phyloP scores from a whole-genome alignment of 169 alveolate genomes.

The Eimeria tenella region DNA sequence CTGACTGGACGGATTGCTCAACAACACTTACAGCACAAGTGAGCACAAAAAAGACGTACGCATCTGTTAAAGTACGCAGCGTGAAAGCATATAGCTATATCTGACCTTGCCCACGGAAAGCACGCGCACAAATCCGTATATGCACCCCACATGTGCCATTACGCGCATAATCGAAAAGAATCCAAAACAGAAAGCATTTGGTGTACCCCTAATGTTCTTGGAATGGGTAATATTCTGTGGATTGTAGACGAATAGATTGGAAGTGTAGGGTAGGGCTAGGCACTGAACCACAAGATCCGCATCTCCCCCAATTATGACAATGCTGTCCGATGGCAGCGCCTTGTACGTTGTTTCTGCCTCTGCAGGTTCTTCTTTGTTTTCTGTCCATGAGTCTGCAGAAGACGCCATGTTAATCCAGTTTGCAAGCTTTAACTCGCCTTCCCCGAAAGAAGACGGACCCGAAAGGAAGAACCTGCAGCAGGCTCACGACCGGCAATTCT shows the following conservation, averaged over 20 bases:
- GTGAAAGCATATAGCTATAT: no score
- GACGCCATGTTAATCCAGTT: slow-evolving; percentile 79
- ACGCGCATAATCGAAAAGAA: no score
- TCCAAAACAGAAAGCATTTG: background rate
- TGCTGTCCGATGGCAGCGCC: slow-evolving; percentile 66
- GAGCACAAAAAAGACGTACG: no score
- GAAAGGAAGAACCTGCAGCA: slow-evolving; percentile 78
- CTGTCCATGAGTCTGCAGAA: background rate
- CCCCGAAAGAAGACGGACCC: slow-evolving; percentile 82
- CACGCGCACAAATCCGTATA: no score
- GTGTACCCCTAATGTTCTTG: background rate
- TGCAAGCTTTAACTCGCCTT: slow-evolving; percentile 84
- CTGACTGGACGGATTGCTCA: no score
- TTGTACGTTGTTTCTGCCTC: background rate
- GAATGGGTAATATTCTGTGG: slow-evolving; percentile 74
- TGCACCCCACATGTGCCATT: no score
- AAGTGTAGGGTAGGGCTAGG: slow-evolving; percentile 79
- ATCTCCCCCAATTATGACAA: slow-evolving; percentile 84
- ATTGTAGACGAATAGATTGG: slow-evolving; percentile 81
- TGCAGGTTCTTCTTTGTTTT: background rate
- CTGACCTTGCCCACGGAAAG: no score
- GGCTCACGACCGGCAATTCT: no score
- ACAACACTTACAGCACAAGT: no score
- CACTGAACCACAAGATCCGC: slow-evolving; percentile 84
- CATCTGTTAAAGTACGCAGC: no score